Conservation (phyloP, 345 rosid species). For the Gossypium herbaceum region DNA sequence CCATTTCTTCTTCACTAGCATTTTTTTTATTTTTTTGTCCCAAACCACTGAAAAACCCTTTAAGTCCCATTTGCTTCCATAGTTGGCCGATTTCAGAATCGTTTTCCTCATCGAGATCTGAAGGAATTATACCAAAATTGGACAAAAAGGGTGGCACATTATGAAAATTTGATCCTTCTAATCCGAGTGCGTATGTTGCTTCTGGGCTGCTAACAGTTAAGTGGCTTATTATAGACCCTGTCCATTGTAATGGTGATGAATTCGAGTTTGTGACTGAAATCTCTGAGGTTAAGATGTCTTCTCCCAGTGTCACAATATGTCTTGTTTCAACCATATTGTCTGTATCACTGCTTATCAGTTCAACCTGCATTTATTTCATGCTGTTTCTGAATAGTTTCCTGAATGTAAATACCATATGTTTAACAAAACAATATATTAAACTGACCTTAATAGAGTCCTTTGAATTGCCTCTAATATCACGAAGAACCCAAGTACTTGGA, state of each 20-base stretch:
- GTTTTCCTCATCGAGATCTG: constrained; percentile 26
- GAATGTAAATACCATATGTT: neutral
- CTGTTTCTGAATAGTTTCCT: neutral
- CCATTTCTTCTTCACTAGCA: constrained; percentile 33
- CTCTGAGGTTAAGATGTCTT: constrained; percentile 55
- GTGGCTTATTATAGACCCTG: constrained; percentile 60
- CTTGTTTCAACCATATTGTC: constrained; percentile 46
- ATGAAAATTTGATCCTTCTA: constrained; percentile 60
- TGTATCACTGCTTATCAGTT: constrained; percentile 46
- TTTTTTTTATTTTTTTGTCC: constrained; percentile 17
- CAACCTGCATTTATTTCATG: constrained; percentile 44
- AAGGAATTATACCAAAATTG: constrained; percentile 42
- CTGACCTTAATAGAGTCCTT: constrained; percentile 47
- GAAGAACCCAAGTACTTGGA: constrained; percentile 50
- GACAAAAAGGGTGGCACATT: constrained; percentile 38
- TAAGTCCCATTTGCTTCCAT: constrained; percentile 18
- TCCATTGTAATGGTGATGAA: constrained; percentile 33
- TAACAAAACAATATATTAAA: neutral
- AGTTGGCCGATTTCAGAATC: constrained; percentile 16
- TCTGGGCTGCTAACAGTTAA: constrained; percentile 83
- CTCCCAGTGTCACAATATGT: constrained; percentile 45
- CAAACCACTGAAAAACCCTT: constrained; percentile 14
- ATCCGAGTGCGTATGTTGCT: constrained; percentile 70
- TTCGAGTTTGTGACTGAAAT: constrained; percentile 45
- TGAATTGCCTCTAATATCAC: constrained; percentile 53